Conservation (phyloP, 441 rosid species). For the Gossypium aridum region DNA sequence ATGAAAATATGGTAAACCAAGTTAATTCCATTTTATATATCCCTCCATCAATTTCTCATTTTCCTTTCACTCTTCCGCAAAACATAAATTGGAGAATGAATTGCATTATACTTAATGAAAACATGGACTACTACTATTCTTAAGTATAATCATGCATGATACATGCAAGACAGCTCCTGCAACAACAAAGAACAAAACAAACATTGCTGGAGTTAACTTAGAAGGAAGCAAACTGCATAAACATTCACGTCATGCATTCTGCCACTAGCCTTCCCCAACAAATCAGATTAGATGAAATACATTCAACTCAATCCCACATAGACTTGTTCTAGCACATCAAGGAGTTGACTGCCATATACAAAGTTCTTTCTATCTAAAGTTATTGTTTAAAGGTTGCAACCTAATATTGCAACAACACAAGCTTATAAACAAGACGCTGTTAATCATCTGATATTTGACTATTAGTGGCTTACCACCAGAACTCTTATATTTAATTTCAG, state of each 20-base stretch:
- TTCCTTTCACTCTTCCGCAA: neutral
- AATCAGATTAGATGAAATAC: neutral
- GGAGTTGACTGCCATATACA: neutral
- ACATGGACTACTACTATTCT: neutral
- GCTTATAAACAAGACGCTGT: neutral
- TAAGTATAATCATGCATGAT: neutral
- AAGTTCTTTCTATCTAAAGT: neutral
- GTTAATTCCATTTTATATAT: neutral
- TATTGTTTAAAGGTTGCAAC: neutral
- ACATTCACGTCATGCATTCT: neutral
- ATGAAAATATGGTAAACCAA: neutral
- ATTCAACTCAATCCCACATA: neutral
- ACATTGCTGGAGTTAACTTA: neutral
- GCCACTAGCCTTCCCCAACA: neutral
- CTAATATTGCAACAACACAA: neutral
- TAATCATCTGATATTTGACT: neutral
- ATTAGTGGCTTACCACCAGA: neutral
- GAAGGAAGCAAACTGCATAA: neutral
- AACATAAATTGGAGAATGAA: neutral
- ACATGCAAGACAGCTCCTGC: neutral
- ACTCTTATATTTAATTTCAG: neutral
- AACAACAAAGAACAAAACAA: neutral
- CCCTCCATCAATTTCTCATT: neutral
- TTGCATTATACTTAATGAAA: neutral
- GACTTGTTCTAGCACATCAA: neutral